Conservation (phyloP, 192 early-diverging fungal genomes). For the Neocallimastix lanati region DNA sequence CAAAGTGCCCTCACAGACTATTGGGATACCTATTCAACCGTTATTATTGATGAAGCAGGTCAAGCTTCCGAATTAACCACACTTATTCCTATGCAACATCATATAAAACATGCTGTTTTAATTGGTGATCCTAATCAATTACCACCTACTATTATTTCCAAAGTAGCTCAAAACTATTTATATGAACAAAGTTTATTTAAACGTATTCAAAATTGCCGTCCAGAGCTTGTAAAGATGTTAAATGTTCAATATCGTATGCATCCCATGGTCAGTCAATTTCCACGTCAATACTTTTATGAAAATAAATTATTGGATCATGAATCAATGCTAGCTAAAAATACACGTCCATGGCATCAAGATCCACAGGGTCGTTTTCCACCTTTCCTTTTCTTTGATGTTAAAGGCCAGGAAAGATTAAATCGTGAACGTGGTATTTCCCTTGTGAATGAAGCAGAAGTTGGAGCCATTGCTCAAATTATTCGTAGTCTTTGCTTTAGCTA, state of each 20-base stretch:
- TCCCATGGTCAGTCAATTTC: constrained; percentile 67
- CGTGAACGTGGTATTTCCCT: neutral
- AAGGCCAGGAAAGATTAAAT: constrained; percentile 4
- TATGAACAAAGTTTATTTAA: constrained; percentile 86
- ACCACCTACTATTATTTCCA: constrained; percentile 74
- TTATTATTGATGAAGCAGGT: constrained; percentile 93
- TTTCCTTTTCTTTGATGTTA: constrained; percentile 59
- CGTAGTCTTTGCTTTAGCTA: neutral
- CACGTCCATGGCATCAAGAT: constrained; percentile 54
- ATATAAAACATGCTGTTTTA: constrained; percentile 58
- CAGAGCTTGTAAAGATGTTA: constrained; percentile 50
- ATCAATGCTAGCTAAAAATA: constrained; percentile 34
- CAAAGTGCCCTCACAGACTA: constrained; percentile 56
- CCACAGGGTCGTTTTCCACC: constrained; percentile 28
- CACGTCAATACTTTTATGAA: constrained; percentile 62
- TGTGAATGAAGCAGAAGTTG: neutral
- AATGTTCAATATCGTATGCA: constrained; percentile 98
- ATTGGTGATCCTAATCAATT: constrained; percentile 92
- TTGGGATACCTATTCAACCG: constrained; percentile 34
- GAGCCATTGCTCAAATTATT: neutral
- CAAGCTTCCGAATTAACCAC: constrained; percentile 75
- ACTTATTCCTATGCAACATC: constrained; percentile 73
- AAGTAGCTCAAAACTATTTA: constrained; percentile 32
- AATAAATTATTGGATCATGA: constrained; percentile 55
- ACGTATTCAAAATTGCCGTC: constrained; percentile 50